Base-by-base conservation (phyloP, 768 basidiomycete species). In the Leucosporidium yakuticum region DNA sequence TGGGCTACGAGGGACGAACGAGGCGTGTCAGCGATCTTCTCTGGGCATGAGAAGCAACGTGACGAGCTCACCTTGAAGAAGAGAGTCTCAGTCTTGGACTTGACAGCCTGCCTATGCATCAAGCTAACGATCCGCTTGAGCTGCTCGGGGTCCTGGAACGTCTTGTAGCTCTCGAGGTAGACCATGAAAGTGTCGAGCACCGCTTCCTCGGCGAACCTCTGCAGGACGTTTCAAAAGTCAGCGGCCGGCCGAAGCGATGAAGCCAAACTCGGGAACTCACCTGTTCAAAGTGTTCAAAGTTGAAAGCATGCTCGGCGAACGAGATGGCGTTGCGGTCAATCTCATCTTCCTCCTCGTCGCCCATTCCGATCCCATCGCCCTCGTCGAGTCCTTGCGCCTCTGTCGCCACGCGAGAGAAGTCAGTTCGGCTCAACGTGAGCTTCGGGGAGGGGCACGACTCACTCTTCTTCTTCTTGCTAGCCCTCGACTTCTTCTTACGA, bases 201-300 rank as follows among this genome's bases (percentile, higher is more conserved):
- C 60, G 91, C 88, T 60, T 91, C 83, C 74, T 89, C 84, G 1
- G 91, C 93, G 75, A 97, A 95, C 85, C 87, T 88, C 96, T 98
- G 76, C 44, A 25, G 32, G 11, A n/a, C n/a, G n/a, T n/a, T n/a
- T n/a, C 39, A 4, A 44, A 29, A 20, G 47, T 11, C 8, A 57
- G 68, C 1, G 25, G 36, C 49, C 1, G 25, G 36, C 49, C 34
- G 12, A 39, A 48, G n/a, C 47, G 23, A 50, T 74, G 60, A 66
- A 70, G 36, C 19, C 21, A 53, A 31, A 17, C 21, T 23, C 15
- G 15, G 69, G 0, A 15, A 82, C 82, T 67, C 73, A 93, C 96
- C 83, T 84, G 83, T 80, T 98, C 91, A 73, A 93, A 96, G 34
- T 87, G 85, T 74, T 91, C 88, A 77, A 99, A 93, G 4, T 90